Base-by-base conservation (phyloP, 148 eudicot species). In the Oxyria digyna region DNA sequence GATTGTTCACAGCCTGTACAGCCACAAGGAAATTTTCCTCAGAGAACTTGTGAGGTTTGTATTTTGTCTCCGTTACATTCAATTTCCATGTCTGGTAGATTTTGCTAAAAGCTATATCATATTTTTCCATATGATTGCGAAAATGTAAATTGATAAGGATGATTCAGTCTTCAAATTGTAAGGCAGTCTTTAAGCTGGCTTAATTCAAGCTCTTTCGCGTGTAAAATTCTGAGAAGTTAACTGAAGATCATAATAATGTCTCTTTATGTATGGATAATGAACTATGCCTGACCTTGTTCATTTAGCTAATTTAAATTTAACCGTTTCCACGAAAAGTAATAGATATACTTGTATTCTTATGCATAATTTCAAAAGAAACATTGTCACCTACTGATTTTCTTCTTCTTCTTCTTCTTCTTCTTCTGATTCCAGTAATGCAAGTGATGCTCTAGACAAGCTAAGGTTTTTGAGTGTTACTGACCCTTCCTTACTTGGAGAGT, bases 381-480 rank as follows among this genome's bases (percentile, higher is more conserved):
- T 13, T 59, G 37, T 1, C 37, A 54, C 24, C 1, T 59, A 31
- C 20, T 59, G 65, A 59, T 59, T 59, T 27, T 4, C 17, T 14
- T 4, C 38, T 35, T 35, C 38, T 6, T 35, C 6, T 35, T 35
- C n/a, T n/a, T n/a, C n/a, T 11, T 12, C 5, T 55, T 55, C 3
- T 69, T 67, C 35, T 67, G 31, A 68, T 67, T 65, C 26, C 88
- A 94, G 99, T 77, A 94, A 94, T 77, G 99, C 99, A 49, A 94
- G 99, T 80, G 99, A 94, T 84, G 99, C 99, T 6, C 81, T 94
- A 62, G 99, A 94, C 80, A 94, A 94, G 75, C 78, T 94, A 83
- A 87, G 99, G 75, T 94, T 94, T 71, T 76, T 82, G 72, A 90
- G 99, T 82, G 97, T 94, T 73, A 91, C 99, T 1, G 96, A 94